These are phyloP conservation scores for Massariosphaeria phaeospora DNA, from an alignment of 495 filamentous ascomycete species.

Conservation along the genomic window DNA sequence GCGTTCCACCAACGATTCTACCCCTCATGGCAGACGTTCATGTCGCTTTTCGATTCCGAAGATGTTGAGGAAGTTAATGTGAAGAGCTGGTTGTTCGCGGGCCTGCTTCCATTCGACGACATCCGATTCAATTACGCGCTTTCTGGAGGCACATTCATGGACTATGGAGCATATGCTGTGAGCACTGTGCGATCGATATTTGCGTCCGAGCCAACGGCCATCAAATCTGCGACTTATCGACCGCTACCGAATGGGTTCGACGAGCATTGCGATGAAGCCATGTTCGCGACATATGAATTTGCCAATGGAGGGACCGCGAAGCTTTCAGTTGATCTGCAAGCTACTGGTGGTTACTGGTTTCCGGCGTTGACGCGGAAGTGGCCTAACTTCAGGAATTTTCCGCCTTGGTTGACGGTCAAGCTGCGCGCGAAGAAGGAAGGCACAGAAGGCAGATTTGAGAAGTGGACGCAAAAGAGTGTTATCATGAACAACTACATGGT, in stretches of 20 bases:
- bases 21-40: constrained; percentile 41
- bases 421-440: constrained; percentile 36
- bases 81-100: constrained; percentile 5
- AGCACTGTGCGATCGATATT: constrained; percentile 44
- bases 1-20: constrained; percentile 50
- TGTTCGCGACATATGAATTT: constrained; percentile 27
- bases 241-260: constrained; percentile 35
- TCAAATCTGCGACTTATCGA: constrained; percentile 10
- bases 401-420: constrained; percentile 11
- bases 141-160: constrained; percentile 56
- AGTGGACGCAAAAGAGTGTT: constrained; percentile 28
- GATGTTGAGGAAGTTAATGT: constrained; percentile 35
- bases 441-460: neutral
- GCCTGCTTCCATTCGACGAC: constrained; percentile 41
- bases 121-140: constrained; percentile 55
- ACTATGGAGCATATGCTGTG: constrained; percentile 49
- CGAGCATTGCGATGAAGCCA: constrained; percentile 27
- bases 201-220: constrained; percentile 25
- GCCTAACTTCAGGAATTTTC: neutral
- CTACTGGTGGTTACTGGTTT: constrained; percentile 14
- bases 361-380: constrained; percentile 13
- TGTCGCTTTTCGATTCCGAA: constrained; percentile 36
- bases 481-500: constrained; percentile 41
- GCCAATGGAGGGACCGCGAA: constrained; percentile 26
- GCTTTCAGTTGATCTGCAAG: constrained; percentile 13